A percentile compares a stretch with the other conserved stretches of the same genome.
These are phyloP conservation scores for Zygoascus meyerae DNA, from an alignment of 1,139 yeast genomes.

Conservation along the genomic window DNA sequence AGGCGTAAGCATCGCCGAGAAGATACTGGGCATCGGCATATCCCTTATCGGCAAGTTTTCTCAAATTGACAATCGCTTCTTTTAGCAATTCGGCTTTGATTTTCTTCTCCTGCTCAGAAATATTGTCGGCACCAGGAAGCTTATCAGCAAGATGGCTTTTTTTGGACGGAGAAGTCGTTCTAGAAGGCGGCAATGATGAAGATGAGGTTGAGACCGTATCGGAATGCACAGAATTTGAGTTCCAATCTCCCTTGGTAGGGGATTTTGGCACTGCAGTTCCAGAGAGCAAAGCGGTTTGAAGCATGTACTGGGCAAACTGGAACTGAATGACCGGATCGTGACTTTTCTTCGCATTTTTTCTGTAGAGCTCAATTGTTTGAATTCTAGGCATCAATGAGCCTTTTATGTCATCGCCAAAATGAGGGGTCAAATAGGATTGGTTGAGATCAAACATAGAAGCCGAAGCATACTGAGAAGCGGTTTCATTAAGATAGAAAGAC, in stretches of 20 bases:
- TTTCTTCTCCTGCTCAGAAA: slow-evolving; percentile 35
- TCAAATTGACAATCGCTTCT: slow-evolving; percentile 70
- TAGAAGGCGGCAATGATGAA: slow-evolving; percentile 12
- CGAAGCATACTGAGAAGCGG: slow-evolving; percentile 24
- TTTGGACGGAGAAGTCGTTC: not conserved
- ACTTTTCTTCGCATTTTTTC: slow-evolving; percentile 77
- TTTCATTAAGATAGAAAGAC: slow-evolving; percentile 21
- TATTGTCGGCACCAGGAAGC: slow-evolving; percentile 8
- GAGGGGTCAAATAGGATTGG: slow-evolving; percentile 31
- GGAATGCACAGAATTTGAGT: not conserved
- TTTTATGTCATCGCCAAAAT: slow-evolving; percentile 29
- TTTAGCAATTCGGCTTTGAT: slow-evolving; percentile 45
- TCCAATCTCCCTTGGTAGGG: not conserved
- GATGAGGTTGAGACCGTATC: slow-evolving; percentile 14
- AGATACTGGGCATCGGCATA: slow-evolving; percentile 87
- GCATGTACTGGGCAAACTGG: slow-evolving; percentile 86
- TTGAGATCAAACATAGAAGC: slow-evolving; percentile 29
- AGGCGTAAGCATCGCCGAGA: slow-evolving; percentile 79
- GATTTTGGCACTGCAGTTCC: slow-evolving; percentile 11
- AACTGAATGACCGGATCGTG: slow-evolving; percentile 81
- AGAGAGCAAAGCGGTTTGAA: slow-evolving; percentile 64
- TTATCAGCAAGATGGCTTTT: not conserved
- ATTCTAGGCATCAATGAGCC: slow-evolving; percentile 60
- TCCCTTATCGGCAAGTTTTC: slow-evolving; percentile 72
- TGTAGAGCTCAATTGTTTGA: slow-evolving; percentile 80